phyloP scores from a whole-genome alignment of 176 grass and related monocot genomes.

The Aegilops umbellulata region DNA sequence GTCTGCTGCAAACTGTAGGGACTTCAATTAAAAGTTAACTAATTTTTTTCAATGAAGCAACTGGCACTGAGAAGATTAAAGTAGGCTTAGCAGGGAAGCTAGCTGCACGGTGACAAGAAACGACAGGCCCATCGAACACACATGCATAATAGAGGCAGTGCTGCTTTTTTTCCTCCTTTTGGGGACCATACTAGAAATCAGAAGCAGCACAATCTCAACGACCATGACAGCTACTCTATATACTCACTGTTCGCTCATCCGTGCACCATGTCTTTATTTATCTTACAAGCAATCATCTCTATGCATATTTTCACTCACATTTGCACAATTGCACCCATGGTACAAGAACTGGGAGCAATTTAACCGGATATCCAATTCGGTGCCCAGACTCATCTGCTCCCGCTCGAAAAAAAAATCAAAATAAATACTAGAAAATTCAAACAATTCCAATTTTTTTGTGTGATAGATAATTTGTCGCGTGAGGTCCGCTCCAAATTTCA shows the following conservation, averaged over 20 bases:
- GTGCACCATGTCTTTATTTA: slow-evolving; percentile 26
- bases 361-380: too few species aligned
- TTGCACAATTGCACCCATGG: too few species aligned
- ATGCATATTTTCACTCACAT: neutral
- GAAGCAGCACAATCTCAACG: slow-evolving; percentile 2
- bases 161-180: neutral
- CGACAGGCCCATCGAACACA: neutral
- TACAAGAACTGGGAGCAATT: too few species aligned
- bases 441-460: too few species aligned
- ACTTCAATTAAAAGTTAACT: neutral
- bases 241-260: slow-evolving; percentile 5
- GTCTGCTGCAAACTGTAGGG: neutral
- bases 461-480: too few species aligned
- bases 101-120: neutral
- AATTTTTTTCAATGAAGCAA: neutral
- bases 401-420: too few species aligned
- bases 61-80: neutral
- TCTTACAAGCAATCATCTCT: slow-evolving; percentile 29
- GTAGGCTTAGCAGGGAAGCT: neutral
- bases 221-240: slow-evolving; percentile 15
- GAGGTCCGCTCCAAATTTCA: too few species aligned
- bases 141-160: slow-evolving; percentile 7
- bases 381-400: too few species aligned
- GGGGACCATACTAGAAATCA: slow-evolving; percentile 24
- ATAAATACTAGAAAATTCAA: too few species aligned